Base-by-base conservation (phyloP, 2,329 filamentous ascomycete species). In the Lachnellula arida region DNA sequence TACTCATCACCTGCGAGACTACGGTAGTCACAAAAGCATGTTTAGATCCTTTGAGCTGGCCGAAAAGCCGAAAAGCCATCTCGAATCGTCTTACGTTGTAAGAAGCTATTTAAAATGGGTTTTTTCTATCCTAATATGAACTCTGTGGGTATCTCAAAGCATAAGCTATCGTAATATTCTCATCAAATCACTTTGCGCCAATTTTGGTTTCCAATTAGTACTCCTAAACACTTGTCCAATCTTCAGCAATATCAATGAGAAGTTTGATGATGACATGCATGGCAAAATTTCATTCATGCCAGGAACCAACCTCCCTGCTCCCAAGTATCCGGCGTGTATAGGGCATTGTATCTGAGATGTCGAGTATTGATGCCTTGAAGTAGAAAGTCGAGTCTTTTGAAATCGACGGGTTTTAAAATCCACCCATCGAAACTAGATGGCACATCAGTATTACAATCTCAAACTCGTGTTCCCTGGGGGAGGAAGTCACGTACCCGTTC, bases 271-370 rank as follows among this genome's bases (percentile, higher is more conserved):
- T 22, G 51, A 37, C 43, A n/a, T 40, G 6, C 39, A 37, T 46
- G 54, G 34, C 25, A 39, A 25, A 54, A 19, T 15, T 37, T 63
- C 54, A 65, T 37, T 63, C 54, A 65, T 46, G 57, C 51, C 25
- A 64, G 55, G 51, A 66, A 65, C 62, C 63, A 66, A n/a, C 64
- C 64, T 19, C 64, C 64, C 22, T 50, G 50, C 46, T 60, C 59
- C 60, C 62, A 64, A 1, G 57, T 32, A 2, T 61, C 63, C 5
- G 60, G 61, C 4, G 25, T 37, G 47, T 65, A 66, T 4, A 61
- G 19, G 9, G 56, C 55, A 11, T 58, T 35, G 15, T 42, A 39
- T 35, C 52, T 56, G 9, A 61, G 11, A 19, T 56, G 46, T 1
- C 49, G 46, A 35, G 53, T 37, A 22, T 60, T 52, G 25, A 63